Evolutionary conservation across 192 early-diverging fungal genomes (phyloP), one percentile per base, ranked within the genome.

Genomic region (Hyaloraphidium curvatum): DNA sequence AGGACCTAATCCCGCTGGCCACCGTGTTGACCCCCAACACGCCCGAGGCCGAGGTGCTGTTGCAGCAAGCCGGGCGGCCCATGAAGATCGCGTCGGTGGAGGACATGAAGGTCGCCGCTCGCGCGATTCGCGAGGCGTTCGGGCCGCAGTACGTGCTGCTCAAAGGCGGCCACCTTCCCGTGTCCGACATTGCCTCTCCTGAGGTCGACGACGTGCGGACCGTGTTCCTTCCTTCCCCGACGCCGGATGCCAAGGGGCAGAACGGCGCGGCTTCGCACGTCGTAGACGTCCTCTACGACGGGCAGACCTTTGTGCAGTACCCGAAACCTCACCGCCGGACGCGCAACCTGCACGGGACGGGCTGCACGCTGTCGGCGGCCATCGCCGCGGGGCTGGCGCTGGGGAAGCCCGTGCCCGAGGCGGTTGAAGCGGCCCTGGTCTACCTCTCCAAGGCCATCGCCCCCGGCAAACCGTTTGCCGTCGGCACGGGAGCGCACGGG

Each of bases 321-420:
- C 55, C 55, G 33, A 77, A 79, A 29, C 65, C 63, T 2, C 81
- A 69, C 56, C 56, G 86, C n/a, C 57, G 69, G 14, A 79, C 83
- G 2, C 67, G 56, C 28, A 82, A 80, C 61, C 84, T 82, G 0
- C 88, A 91, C 64, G 88, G 88, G 0, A 91, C 88, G 0, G 88
- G 88, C 40, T 91, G 88, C 55, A 91, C 88, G 2, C 61, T 88
- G 35, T 80, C 81, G 26, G 71, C 88, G 5, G 88, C 88, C 1
- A 82, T 91, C 56, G 73, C 84, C 16, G 75, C 81, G 3, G 57
- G 73, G 33, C 59, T 91, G 21, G 80, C 81, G 9, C 67, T 63
- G 39, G 79, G 75, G 2, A 25, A 25, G 25, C 21, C 57, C 78
- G 78, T 70, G 3, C 50, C 60, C 1, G 66, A 66, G 5, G 78